Base-by-base conservation (phyloP, 2,329 filamentous ascomycete genomes). In the Celoporthe dispersa region DNA sequence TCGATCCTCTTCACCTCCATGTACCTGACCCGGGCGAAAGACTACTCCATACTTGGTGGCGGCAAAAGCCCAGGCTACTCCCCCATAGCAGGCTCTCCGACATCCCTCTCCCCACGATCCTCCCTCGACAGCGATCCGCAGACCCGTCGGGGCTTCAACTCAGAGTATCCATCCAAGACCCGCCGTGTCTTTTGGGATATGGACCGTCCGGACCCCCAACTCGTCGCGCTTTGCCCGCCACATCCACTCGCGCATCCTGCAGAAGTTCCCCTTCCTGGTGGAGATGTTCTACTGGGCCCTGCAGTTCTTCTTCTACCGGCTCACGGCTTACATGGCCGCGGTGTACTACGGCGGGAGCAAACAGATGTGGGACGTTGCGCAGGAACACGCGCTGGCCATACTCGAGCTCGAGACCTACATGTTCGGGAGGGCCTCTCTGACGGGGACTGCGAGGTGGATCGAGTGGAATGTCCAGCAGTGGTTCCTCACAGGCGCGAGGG, bases 231-330 rank as follows among this genome's bases (percentile, higher is more conserved):
- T 90, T 78, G 81, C 84, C 64, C 80, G 85, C 68, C 80, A 90
- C 75, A 75, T 87, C 59, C 88, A 90, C 78, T 89, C 86, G 70
- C 83, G 87, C 35, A 81, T 90, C 66, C 79, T 91, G 64, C 84
- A 88, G 74, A 89, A 88, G 74, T 90, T 89, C 73, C 90, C 90
- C 5, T 92, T 92, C 76, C 78, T 92, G 68, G 84, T 92, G 64
- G 90, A 92, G 78, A 92, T 92, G 88, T 91, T 92, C 78, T 92
- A 92, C 80, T 92, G 90, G 90, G 83, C 86, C 59, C 83, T 92
- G 74, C 91, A 89, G 75, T 87, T 90, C 73, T 82, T 85, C 61
- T 89, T 90, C 76, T 92, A 92, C 79, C 83, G 85, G 51, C 81
- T 88, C 78, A 90, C 88, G 9, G 84, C 86, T 22, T 80, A 84